phyloP scores from a whole-genome alignment of 2,329 filamentous ascomycete genomes.

The Arthrobotrys entomopaga region DNA sequence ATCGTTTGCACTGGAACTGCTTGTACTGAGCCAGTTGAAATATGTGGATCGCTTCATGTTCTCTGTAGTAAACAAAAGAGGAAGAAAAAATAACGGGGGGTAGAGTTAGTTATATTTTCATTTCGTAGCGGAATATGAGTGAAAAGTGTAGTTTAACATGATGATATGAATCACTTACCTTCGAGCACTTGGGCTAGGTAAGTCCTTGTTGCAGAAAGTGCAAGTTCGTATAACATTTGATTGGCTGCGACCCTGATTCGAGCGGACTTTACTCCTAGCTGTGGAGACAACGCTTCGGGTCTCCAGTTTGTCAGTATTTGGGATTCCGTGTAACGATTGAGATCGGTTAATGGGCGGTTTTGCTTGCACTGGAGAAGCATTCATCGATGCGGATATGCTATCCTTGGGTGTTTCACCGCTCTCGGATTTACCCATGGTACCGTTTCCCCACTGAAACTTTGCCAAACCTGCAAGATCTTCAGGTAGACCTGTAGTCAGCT shows the following conservation, averaged over 20 bases:
- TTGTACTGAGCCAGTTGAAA: slow-evolving; percentile 28
- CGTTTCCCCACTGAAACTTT: slow-evolving; percentile 15
- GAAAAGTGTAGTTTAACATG: no score
- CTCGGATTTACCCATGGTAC: slow-evolving; percentile 26
- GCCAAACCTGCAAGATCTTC: neutral
- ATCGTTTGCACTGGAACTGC: slow-evolving; percentile 47
- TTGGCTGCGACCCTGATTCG: neutral
- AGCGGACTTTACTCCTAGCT: neutral
- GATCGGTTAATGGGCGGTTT: neutral
- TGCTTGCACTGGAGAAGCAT: slow-evolving; percentile 24
- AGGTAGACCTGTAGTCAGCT: neutral
- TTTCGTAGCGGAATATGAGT: no score
- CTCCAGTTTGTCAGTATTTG: slow-evolving; percentile 28
- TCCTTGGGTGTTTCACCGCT: slow-evolving; percentile 1
- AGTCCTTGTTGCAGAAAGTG: slow-evolving; percentile 41
- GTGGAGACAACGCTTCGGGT: slow-evolving; percentile 36
- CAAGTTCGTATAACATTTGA: slow-evolving; percentile 13
- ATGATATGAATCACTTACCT: slow-evolving; percentile 14
- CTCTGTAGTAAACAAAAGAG: slow-evolving; percentile 13
- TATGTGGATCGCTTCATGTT: slow-evolving; percentile 47
- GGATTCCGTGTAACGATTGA: slow-evolving; percentile 27
- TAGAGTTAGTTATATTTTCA: neutral
- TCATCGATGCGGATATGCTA: slow-evolving; percentile 4
- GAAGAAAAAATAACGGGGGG: neutral
- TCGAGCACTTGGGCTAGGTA: slow-evolving; percentile 51